Evolutionary conservation across 768 basidiomycete genomes (phyloP).

Genomic region (Suillus fuscotomentosus): DNA sequence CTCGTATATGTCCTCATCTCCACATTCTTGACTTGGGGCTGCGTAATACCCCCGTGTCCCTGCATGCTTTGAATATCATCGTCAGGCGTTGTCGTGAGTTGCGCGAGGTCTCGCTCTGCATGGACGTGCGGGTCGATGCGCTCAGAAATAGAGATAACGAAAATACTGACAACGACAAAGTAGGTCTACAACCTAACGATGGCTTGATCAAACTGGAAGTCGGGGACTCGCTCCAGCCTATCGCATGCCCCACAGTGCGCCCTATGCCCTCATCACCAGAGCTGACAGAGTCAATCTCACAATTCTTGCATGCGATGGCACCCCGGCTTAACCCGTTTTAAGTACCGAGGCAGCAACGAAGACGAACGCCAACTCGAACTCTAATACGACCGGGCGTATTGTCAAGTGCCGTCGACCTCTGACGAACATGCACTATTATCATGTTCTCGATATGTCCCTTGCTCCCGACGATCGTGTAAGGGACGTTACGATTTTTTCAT

Average conservation of each 20-base stretch:
- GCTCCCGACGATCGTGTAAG: no score
- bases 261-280: neutral
- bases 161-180: neutral
- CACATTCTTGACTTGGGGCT: neutral
- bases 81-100: neutral
- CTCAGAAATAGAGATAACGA: neutral
- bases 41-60: neutral
- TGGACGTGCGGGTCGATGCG: neutral
- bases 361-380: no score
- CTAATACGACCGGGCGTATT: no score
- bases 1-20: neutral
- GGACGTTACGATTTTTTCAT: no score
- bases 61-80: neutral
- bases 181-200: neutral
- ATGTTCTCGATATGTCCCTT: no score
- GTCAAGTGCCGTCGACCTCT: no score
- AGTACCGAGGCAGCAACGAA: no score
- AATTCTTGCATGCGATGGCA: neutral
- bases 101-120: neutral
- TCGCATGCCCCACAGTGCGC: neutral
- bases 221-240: neutral
- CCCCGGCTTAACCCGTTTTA: neutral
- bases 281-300: neutral
- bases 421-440: no score
- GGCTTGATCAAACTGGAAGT: neutral